phyloP scores from a whole-genome alignment of 2,329 filamentous ascomycete genomes.

The Aspergillus eucalypticola region DNA sequence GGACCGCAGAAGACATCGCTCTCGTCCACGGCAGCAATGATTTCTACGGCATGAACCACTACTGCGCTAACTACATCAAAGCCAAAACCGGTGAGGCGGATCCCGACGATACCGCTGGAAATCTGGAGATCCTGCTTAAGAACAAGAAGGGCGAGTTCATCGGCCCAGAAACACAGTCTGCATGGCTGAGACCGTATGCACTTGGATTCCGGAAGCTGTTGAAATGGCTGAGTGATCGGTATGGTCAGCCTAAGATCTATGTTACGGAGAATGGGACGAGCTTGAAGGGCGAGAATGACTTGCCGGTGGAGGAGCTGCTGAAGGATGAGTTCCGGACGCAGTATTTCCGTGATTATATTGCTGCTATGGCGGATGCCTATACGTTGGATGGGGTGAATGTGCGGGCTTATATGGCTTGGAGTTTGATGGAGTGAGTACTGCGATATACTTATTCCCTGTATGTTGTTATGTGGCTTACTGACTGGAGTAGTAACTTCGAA shows the following conservation, averaged over 20 bases:
- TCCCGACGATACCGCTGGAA: constrained; percentile 69
- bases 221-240: constrained; percentile 75
- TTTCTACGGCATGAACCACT: constrained; percentile 95
- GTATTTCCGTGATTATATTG: constrained; percentile 77
- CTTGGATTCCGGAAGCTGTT: constrained; percentile 75
- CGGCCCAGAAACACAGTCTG: constrained; percentile 77
- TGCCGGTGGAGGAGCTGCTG: constrained; percentile 68
- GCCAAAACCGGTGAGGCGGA: constrained; percentile 64
- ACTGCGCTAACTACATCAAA: constrained; percentile 84
- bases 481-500: constrained; percentile 68
- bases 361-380: constrained; percentile 72
- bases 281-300: constrained; percentile 77
- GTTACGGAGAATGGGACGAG: constrained; percentile 89
- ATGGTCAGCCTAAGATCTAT: constrained; percentile 75
- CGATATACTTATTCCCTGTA: not conserved
- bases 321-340: constrained; percentile 78
- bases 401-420: constrained; percentile 81
- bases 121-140: constrained; percentile 70
- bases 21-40: constrained; percentile 86
- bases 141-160: constrained; percentile 73
- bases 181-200: constrained; percentile 77
- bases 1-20: constrained; percentile 69
- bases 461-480: not conserved
- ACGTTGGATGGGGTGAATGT: constrained; percentile 75
- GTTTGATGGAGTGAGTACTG: constrained; percentile 68